Percentiles rank a stretch among this genome's conserved stretches.
Conservation (phyloP, 2,329 filamentous ascomycete species). For the Ustulina deusta region DNA sequence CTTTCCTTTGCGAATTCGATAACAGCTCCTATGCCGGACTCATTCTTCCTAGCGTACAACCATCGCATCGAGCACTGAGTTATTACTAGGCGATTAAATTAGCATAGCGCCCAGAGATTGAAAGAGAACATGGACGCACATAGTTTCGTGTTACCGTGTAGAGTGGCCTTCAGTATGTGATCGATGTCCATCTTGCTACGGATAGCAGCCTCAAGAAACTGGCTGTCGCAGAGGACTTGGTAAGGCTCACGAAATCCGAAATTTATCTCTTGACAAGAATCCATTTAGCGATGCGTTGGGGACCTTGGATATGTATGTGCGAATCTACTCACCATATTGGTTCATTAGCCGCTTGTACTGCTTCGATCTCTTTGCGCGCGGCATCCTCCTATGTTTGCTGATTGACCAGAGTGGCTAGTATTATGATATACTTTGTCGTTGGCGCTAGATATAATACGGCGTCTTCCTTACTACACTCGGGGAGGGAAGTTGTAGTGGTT, state of each 20-base stretch:
- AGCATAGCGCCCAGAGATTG: conserved; percentile 76
- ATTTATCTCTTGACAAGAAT: conserved; percentile 63
- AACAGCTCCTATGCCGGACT: conserved; percentile 66
- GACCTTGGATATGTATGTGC: background rate
- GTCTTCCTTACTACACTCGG: background rate
- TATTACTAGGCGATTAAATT: conserved; percentile 66
- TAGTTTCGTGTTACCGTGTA: conserved; percentile 70
- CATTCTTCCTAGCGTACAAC: conserved; percentile 73
- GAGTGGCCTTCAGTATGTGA: conserved; percentile 79
- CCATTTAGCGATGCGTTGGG: conserved; percentile 15
- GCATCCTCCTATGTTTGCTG: conserved; percentile 43
- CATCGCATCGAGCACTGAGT: conserved; percentile 85
- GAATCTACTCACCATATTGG: conserved; percentile 69
- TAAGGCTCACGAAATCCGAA: conserved; percentile 96
- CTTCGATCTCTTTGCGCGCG: conserved; percentile 73
- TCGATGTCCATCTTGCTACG: conserved; percentile 92
- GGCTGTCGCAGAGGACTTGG: conserved; percentile 89
- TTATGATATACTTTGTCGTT: background rate
- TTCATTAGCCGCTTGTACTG: conserved; percentile 93
- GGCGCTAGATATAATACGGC: background rate
- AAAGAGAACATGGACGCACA: conserved; percentile 53
- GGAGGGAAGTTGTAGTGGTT: background rate
- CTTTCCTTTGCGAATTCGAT: conserved; percentile 78
- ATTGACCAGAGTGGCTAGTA: background rate
- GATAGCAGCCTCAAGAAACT: conserved; percentile 84